These are phyloP conservation scores for Aureobasidium sp. DNA, from an alignment of 2,329 filamentous ascomycete genomes.

Conservation along the genomic window DNA sequence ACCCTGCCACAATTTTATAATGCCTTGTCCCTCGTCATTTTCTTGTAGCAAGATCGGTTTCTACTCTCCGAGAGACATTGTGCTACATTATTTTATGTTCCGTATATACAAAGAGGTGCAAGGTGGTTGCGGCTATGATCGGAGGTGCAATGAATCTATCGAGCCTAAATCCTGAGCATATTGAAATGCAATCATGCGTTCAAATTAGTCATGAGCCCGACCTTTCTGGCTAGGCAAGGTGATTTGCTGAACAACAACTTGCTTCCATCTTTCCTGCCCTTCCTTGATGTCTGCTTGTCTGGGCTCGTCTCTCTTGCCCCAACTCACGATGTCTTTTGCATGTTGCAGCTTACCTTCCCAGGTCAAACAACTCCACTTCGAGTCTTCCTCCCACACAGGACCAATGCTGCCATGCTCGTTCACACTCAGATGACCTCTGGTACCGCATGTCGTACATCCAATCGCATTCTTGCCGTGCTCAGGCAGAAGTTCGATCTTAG, in stretches of 20 bases:
- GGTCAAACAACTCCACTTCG: constrained; percentile 2
- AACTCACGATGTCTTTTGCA: not conserved
- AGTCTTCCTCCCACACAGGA: constrained; percentile 14
- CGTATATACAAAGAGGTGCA: too few relatives aligned
- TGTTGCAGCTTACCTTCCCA: constrained; percentile 2
- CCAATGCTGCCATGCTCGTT: not conserved
- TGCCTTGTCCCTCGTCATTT: not conserved
- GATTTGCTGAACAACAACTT: not conserved
- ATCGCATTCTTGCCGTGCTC: constrained; percentile 9
- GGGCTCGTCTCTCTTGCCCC: not conserved
- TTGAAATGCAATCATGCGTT: too few relatives aligned
- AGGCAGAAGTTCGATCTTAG: constrained; percentile 10
- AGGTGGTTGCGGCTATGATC: too few relatives aligned
- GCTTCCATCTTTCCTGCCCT: not conserved
- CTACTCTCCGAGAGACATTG: too few relatives aligned
- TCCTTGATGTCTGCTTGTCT: not conserved
- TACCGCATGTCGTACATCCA: constrained; percentile 16
- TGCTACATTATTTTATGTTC: too few relatives aligned
- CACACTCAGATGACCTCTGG: constrained; percentile 5
- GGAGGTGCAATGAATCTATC: too few relatives aligned
- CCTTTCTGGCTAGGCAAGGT: not conserved
- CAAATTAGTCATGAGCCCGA: too few relatives aligned
- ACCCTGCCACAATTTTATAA: not conserved
- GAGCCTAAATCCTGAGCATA: too few relatives aligned
- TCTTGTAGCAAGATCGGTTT: not conserved